A percentile compares a stretch with the other conserved stretches of the same genome.
Evolutionary conservation across 2,329 filamentous ascomycete species (phyloP).

Genomic region (Sporothrix brunneoviolacea): DNA sequence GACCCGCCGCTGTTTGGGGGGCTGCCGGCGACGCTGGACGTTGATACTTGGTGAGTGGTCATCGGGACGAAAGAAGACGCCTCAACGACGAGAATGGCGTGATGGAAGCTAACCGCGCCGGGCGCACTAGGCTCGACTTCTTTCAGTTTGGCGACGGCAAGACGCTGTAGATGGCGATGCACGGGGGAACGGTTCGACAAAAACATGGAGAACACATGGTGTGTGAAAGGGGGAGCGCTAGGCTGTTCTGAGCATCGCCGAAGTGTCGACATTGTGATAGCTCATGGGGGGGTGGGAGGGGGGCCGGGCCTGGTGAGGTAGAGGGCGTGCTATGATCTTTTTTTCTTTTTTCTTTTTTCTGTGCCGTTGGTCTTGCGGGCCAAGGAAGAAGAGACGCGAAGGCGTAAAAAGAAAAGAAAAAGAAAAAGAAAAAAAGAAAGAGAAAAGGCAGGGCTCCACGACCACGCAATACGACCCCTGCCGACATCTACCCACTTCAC

Average conservation of each 20-base stretch:
- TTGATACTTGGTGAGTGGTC: conserved; percentile 7
- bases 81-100: not conserved
- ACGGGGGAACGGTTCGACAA: too few relatives aligned
- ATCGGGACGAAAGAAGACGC: not conserved
- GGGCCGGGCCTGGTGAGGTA: too few relatives aligned
- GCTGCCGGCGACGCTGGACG: conserved; percentile 3
- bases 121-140: conserved; percentile 7
- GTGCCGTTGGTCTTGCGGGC: not conserved
- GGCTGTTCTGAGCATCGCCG: conserved; percentile 2
- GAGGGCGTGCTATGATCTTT: not conserved
- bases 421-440: not conserved
- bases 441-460: not conserved
- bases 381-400: not conserved
- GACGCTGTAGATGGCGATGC: not conserved
- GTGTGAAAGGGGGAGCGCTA: not conserved
- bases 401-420: not conserved
- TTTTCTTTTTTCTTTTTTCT: not conserved
- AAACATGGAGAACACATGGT: not conserved
- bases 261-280: not conserved
- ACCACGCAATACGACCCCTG: not conserved
- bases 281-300: too few relatives aligned
- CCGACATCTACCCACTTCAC: not conserved
- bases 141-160: conserved; percentile 9
- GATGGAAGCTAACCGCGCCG: conserved; percentile 4
- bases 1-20: conserved; percentile 5